Evolutionary conservation across 495 filamentous ascomycete genomes (phyloP), one percentile per base, ranked within the genome.

Genomic region (Penicillium paradoxum): DNA sequence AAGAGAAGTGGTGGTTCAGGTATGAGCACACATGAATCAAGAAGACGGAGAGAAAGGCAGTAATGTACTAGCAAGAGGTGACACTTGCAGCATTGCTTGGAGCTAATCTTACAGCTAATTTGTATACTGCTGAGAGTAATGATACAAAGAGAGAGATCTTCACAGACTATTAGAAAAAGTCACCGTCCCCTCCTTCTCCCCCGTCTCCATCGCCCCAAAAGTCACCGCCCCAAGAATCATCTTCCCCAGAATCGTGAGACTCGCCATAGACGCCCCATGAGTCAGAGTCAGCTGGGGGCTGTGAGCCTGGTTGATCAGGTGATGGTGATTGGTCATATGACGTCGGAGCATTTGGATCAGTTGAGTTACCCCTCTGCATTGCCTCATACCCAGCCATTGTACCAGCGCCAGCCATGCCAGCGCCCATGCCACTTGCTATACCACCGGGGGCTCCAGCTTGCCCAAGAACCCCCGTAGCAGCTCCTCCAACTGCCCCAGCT

Each of bases 311-410:
- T 13, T 67, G 61, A 15, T 59, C 59, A 17, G 69, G 51, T 0
- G 51, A 29, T 37, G 48, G 15, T 34, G 65, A 57, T 13, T 67
- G 61, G 14, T 59, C 59, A 17, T 69, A 51, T 0, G 51, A 24
- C 34, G 48, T 17, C 32, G 67, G 56, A 13, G 58, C 25, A 24
- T 51, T 51, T 10, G 51, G 51, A 14, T 60, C 60, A 9, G 56
- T 63, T 4, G 55, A 40, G 54, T 64, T 65, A 4, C 78, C 75
- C 53, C 79, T 58, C 44, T 82, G 81, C 79, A 85, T 81, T 0
- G 82, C 82, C 59, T 85, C 83, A 62, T 84, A 84, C 11, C 81
- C 83, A 17, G 80, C 82, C 69, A 84, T 75, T 7, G 79, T 73
- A 11, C 80, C 83, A 17, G 81, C 83, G 3, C 80, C 81, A 24